These are phyloP conservation scores for Paramarasmius palmivorus DNA, from an alignment of 1,284 basidiomycete species.

Conservation along the genomic window DNA sequence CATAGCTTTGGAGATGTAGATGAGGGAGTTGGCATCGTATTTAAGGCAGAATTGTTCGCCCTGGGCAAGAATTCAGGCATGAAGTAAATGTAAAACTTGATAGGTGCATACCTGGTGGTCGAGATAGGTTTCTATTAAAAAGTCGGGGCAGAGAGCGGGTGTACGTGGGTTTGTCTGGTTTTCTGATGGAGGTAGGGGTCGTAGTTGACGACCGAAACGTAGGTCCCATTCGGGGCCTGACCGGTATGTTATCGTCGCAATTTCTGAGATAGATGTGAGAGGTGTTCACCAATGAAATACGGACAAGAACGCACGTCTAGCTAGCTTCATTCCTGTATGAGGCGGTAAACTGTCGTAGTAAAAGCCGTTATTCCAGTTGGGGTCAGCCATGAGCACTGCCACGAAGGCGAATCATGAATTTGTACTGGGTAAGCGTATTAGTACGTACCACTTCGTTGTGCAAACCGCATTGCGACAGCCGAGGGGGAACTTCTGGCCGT, in stretches of 20 bases:
- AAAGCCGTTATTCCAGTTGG: constrained; percentile 98
- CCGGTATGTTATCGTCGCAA: constrained; percentile 98
- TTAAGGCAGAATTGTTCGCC: constrained; percentile 97
- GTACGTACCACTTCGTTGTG: constrained; percentile 85
- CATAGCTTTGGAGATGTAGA: constrained; percentile 99
- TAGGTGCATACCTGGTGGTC: constrained; percentile 78
- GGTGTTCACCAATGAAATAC: neutral
- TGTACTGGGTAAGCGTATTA: constrained; percentile 10
- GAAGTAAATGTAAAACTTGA: neutral
- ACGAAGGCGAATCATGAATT: neutral
- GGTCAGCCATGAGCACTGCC: constrained; percentile 96
- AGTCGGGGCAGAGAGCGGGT: constrained; percentile 92
- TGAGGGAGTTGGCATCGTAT: constrained; percentile 98
- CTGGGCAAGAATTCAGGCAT: constrained; percentile 34
- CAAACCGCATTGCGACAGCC: constrained; percentile 94
- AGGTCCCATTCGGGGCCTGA: constrained; percentile 99
- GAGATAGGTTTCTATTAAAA: constrained; percentile 97
- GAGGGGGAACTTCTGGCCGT: constrained; percentile 90
- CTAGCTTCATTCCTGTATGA: constrained; percentile 98
- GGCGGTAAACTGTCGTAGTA: constrained; percentile 96
- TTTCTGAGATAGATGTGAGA: constrained; percentile 69
- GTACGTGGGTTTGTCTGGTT: constrained; percentile 39
- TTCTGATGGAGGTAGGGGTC: constrained; percentile 37
- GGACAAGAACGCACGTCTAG: constrained; percentile 72
- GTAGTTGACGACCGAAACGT: constrained; percentile 85